phyloP scores from a whole-genome alignment of 176 grass and related monocot species.

The Oryza longistaminata region DNA sequence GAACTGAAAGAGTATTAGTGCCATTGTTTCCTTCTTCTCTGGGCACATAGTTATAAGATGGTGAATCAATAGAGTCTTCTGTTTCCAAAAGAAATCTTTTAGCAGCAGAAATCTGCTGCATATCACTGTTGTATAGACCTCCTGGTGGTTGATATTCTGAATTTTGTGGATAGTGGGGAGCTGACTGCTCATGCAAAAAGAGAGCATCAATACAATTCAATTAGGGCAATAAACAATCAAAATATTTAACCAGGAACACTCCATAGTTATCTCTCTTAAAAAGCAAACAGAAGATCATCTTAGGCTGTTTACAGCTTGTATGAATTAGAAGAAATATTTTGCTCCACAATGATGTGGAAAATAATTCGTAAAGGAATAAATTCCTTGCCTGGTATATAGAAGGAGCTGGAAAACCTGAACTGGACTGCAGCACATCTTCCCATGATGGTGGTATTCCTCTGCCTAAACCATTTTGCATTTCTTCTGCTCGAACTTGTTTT shows the following conservation, averaged over 20 bases:
- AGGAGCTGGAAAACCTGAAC: conserved; percentile 47
- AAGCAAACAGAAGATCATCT: neutral
- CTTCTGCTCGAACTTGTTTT: conserved; percentile 53
- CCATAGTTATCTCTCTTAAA: neutral
- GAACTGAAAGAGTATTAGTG: conserved; percentile 43
- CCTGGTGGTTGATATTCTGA: conserved; percentile 43
- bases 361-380: neutral
- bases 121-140: conserved; percentile 50
- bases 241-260: conserved; percentile 16
- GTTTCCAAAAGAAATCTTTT: conserved; percentile 84
- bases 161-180: conserved; percentile 43
- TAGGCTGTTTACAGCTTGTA: neutral
- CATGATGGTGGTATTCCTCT: conserved; percentile 64
- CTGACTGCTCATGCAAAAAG: conserved; percentile 45
- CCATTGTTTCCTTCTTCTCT: conserved; percentile 30
- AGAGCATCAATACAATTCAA: conserved; percentile 32
- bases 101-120: conserved; percentile 75
- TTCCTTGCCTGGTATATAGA: conserved; percentile 56
- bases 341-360: neutral
- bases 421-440: conserved; percentile 81
- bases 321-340: neutral
- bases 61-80: conserved; percentile 58
- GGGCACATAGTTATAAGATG: conserved; percentile 43
- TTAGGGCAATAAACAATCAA: conserved; percentile 25
- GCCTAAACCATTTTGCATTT: conserved; percentile 42